A percentile compares a stretch with the other conserved stretches of the same genome.
Evolutionary conservation across 345 rosid species (phyloP).

Genomic region (Ricinus communis): DNA sequence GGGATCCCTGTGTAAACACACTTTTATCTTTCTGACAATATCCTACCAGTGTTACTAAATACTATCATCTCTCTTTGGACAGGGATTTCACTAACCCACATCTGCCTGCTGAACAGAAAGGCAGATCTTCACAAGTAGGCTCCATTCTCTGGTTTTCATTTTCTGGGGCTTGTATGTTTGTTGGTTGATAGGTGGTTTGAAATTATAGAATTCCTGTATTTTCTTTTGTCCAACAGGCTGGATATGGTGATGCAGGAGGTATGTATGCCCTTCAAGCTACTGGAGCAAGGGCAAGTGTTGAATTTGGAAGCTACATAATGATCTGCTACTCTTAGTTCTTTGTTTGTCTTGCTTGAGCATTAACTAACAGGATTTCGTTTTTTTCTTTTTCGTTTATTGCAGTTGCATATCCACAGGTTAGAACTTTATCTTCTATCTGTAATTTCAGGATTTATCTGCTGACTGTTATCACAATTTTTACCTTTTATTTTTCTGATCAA

Average conservation of each 20-base stretch:
- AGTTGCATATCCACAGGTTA: conserved; percentile 95
- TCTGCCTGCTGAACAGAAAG: conserved; percentile 91
- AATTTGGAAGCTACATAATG: conserved; percentile 13
- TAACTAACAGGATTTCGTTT: conserved; percentile 22
- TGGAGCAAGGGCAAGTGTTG: conserved; percentile 42
- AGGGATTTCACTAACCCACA: conserved; percentile 97
- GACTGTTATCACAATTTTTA: not conserved
- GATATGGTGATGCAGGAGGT: conserved; percentile 85
- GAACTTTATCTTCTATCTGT: conserved; percentile 33
- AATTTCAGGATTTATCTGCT: conserved; percentile 16
- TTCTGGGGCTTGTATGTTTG: not conserved
- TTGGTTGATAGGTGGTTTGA: conserved; percentile 12
- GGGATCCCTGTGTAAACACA: conserved; percentile 11
- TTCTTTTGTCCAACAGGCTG: conserved; percentile 51
- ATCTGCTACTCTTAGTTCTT: conserved; percentile 18
- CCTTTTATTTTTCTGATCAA: not conserved
- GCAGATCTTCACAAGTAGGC: conserved; percentile 82
- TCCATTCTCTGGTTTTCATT: conserved; percentile 6
- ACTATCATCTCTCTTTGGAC: conserved; percentile 17
- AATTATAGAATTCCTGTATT: conserved; percentile 11
- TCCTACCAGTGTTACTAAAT: conserved; percentile 8
- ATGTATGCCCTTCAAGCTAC: conserved; percentile 42
- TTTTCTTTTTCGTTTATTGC: conserved; percentile 30
- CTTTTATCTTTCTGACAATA: not conserved
- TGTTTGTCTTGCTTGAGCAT: conserved; percentile 4